These are phyloP conservation scores for Agarophyton chilense DNA, from an alignment of 23 red algal genomes.

Conservation along the genomic window DNA sequence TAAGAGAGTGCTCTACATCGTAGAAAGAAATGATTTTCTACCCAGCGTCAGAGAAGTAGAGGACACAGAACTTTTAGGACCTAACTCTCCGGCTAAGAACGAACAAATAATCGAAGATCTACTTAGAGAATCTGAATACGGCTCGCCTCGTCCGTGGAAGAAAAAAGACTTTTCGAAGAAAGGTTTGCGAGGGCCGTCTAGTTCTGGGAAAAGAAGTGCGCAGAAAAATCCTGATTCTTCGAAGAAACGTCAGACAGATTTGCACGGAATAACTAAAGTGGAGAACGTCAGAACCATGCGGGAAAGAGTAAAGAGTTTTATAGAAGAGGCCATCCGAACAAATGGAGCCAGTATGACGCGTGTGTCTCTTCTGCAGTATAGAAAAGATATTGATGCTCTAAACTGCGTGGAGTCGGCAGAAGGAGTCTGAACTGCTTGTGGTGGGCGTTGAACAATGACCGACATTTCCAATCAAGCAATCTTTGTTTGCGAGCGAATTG, in stretches of 20 bases:
- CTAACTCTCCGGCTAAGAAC: not conserved
- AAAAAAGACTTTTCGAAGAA: not conserved
- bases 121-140: not conserved
- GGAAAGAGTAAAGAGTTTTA: not conserved
- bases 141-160: not conserved
- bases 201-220: not conserved
- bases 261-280: not conserved
- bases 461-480: not conserved
- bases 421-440: not conserved
- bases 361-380: constrained; percentile 32
- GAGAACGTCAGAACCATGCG: not conserved
- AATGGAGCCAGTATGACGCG: constrained; percentile 51
- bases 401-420: not conserved
- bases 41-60: not conserved
- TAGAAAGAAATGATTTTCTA: constrained; percentile 43
- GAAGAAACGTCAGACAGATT: not conserved
- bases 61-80: not conserved
- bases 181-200: too few species aligned
- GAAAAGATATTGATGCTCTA: constrained; percentile 1
- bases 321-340: constrained; percentile 36
- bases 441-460: not conserved
- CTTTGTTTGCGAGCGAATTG: not conserved
- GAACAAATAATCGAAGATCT: constrained; percentile 18
- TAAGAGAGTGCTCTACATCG: not conserved
- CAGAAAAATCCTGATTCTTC: not conserved